These are phyloP conservation scores for Inonotus obliquus DNA, from an alignment of 1,284 basidiomycete species.

Conservation along the genomic window DNA sequence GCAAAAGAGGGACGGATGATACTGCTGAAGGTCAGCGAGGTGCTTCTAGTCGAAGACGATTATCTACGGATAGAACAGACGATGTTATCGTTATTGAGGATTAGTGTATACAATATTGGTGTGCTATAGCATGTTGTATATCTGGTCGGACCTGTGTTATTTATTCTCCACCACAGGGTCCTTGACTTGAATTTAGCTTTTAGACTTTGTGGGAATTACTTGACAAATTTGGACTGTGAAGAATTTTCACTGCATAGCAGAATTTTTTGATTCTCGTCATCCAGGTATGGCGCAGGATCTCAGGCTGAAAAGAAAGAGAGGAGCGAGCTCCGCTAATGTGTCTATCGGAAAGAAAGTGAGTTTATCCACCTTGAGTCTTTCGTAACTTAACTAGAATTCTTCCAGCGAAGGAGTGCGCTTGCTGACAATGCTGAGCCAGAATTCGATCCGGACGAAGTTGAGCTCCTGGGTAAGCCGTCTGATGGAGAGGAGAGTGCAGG, in stretches of 20 bases:
- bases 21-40: conserved; percentile 19
- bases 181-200: conserved; percentile 1
- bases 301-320: conserved; percentile 5
- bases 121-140: not conserved
- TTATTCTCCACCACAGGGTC: not conserved
- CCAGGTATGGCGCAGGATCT: not conserved
- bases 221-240: not conserved
- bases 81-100: conserved; percentile 41
- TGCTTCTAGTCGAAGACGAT: conserved; percentile 20
- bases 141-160: not conserved
- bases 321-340: not conserved
- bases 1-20: conserved; percentile 25
- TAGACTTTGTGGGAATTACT: conserved; percentile 5
- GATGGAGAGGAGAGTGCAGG: conserved; percentile 29
- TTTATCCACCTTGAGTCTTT: not conserved
- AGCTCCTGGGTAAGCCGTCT: conserved; percentile 26
- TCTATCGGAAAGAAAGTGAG: not conserved
- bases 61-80: conserved; percentile 8
- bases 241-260: not conserved
- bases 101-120: conserved; percentile 19
- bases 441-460: not conserved
- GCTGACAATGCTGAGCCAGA: not conserved
- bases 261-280: not conserved
- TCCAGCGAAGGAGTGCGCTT: not conserved
- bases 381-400: not conserved